Evolutionary conservation across 2,329 filamentous ascomycete species (phyloP).

Genomic region (Penicillium sp.): DNA sequence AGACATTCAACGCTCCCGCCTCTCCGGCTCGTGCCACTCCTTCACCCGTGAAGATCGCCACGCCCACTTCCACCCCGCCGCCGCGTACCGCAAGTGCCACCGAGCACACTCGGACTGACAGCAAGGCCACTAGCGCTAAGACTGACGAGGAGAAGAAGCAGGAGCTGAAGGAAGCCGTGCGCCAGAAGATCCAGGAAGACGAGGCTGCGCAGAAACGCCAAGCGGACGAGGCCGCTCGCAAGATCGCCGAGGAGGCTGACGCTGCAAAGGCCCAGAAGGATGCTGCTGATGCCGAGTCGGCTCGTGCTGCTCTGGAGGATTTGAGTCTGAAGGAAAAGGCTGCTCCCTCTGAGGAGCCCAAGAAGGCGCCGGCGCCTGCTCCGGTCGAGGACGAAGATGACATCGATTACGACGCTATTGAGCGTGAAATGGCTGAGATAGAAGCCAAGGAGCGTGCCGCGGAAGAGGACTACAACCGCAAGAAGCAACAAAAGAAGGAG

Average conservation of each 20-base stretch:
- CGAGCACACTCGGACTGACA: conserved; percentile 69
- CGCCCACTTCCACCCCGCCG: conserved; percentile 76
- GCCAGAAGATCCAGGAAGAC: conserved; percentile 56
- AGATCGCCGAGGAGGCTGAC: conserved; percentile 47
- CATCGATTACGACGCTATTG: conserved; percentile 48
- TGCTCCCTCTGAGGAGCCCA: conserved; percentile 13
- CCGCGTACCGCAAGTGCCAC: conserved; percentile 68
- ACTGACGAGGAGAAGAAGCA: conserved; percentile 77
- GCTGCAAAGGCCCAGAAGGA: conserved; percentile 36
- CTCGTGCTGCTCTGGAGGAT: conserved; percentile 32
- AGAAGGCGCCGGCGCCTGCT: conserved; percentile 25
- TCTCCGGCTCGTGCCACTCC: conserved; percentile 55
- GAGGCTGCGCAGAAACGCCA: conserved; percentile 51
- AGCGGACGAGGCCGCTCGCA: conserved; percentile 46
- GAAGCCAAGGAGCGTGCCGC: conserved; percentile 48
- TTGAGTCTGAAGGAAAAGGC: conserved; percentile 33
- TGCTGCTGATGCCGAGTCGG: conserved; percentile 30
- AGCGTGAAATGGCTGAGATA: conserved; percentile 47
- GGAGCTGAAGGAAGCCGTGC: conserved; percentile 61
- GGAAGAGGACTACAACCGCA: conserved; percentile 58
- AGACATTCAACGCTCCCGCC: conserved; percentile 66
- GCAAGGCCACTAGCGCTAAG: conserved; percentile 58
- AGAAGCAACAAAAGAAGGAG: conserved; percentile 73
- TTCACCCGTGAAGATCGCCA: conserved; percentile 59
- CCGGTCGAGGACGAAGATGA: conserved; percentile 39